Conservation (phyloP, 2,329 filamentous ascomycete genomes). For the Scedosporium boydii region DNA sequence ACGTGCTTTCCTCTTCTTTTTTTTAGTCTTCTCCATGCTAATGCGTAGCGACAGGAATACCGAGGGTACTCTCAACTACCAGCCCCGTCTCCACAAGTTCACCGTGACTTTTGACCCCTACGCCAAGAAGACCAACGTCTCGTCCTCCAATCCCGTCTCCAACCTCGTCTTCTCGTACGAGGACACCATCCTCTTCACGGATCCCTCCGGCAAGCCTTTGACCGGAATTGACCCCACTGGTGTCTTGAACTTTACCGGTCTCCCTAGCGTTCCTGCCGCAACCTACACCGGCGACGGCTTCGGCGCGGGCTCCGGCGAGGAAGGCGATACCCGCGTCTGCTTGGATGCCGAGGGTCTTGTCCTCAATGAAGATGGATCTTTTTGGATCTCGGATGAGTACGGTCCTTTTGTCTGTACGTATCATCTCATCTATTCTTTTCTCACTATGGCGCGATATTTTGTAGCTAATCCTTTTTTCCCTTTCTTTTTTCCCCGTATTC, state of each 20-base stretch:
- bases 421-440: neutral
- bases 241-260: conserved; percentile 42
- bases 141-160: conserved; percentile 24
- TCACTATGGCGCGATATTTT: neutral
- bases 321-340: conserved; percentile 47
- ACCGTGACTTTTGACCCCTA: conserved; percentile 46
- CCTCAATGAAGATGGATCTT: conserved; percentile 47
- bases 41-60: conserved; percentile 38
- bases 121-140: conserved; percentile 42
- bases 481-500: neutral
- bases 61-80: conserved; percentile 58
- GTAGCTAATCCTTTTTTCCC: neutral
- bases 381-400: conserved; percentile 65
- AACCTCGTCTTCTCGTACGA: conserved; percentile 55
- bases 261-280: conserved; percentile 52
- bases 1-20: neutral
- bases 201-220: conserved; percentile 49
- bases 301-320: conserved; percentile 30
- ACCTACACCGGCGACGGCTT: conserved; percentile 61
- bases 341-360: conserved; percentile 60
- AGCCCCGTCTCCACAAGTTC: conserved; percentile 61
- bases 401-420: conserved; percentile 61
- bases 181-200: conserved; percentile 55
- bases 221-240: conserved; percentile 49
- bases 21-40: neutral